phyloP scores from a whole-genome alignment of 192 early-diverging fungal species.

The Dissophora ornata region DNA sequence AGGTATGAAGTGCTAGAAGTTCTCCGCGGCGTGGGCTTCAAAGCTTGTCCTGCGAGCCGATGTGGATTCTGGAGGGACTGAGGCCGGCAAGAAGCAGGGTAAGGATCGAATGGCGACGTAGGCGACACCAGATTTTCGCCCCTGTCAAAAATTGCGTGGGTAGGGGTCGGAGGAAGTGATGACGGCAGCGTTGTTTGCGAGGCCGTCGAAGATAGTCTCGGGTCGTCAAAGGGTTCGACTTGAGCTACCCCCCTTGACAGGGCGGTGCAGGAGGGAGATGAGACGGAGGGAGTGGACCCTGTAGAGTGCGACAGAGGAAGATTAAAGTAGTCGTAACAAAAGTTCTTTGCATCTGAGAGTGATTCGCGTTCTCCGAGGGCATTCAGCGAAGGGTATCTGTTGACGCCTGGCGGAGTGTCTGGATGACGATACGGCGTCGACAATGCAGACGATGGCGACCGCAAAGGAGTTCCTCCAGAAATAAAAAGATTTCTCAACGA shows the following conservation, averaged over 20 bases:
- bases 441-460: background rate
- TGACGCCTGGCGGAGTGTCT: background rate
- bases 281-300: background rate
- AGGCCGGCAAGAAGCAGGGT: background rate
- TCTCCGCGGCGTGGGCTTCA: constrained; percentile 10
- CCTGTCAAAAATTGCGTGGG: background rate
- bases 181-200: background rate
- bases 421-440: constrained; percentile 1
- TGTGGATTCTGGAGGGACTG: background rate
- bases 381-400: background rate
- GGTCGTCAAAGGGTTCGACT: constrained; percentile 7
- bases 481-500: constrained; percentile 21
- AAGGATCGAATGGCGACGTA: constrained; percentile 3
- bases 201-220: background rate
- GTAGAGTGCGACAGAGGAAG: constrained; percentile 16
- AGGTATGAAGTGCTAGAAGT: constrained; percentile 3
- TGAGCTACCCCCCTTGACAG: background rate
- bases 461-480: background rate
- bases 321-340: constrained; percentile 18
- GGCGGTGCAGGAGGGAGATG: constrained; percentile 8
- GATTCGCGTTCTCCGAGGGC: background rate
- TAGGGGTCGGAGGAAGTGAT: constrained; percentile 15
- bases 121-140: background rate
- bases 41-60: background rate
- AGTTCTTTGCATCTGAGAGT: background rate